These are phyloP conservation scores for Durotheca rogersii DNA, from an alignment of 495 filamentous ascomycete genomes.

Conservation along the genomic window DNA sequence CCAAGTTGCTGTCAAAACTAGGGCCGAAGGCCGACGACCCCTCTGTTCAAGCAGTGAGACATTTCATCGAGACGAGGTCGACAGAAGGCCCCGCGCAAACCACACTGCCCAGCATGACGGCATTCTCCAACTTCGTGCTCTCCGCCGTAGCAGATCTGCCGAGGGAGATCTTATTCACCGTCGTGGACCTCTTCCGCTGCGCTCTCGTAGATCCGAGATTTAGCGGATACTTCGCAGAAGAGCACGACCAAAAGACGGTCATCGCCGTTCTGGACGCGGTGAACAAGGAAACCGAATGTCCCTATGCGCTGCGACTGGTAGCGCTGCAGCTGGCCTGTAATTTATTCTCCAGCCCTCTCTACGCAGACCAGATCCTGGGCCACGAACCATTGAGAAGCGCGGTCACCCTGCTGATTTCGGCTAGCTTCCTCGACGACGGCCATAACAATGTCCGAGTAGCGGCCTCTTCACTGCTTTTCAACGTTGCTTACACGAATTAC, in stretches of 20 bases:
- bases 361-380: conserved; percentile 46
- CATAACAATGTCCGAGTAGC: conserved; percentile 65
- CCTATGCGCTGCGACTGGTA: conserved; percentile 82
- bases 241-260: conserved; percentile 63
- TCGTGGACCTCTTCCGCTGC: conserved; percentile 78
- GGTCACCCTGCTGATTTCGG: conserved; percentile 51
- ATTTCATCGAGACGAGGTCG: conserved; percentile 63
- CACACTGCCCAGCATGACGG: conserved; percentile 59
- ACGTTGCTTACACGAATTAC: conserved; percentile 71
- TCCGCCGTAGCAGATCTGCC: conserved; percentile 53
- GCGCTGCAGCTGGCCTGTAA: conserved; percentile 65
- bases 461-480: conserved; percentile 80
- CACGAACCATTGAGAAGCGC: conserved; percentile 39
- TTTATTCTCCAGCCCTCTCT: conserved; percentile 63
- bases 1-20: conserved; percentile 81
- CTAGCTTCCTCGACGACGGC: conserved; percentile 55
- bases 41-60: conserved; percentile 57
- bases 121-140: conserved; percentile 55
- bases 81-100: conserved; percentile 56
- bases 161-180: conserved; percentile 65
- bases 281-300: conserved; percentile 51
- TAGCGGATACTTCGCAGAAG: conserved; percentile 83
- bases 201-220: conserved; percentile 78
- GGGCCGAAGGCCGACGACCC: conserved; percentile 53
- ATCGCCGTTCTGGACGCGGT: conserved; percentile 62